Percentiles rank a stretch among this genome's conserved stretches.
These are phyloP conservation scores for Centrapalus pauciflorus DNA, from an alignment of 129 eudicot species.

Conservation along the genomic window DNA sequence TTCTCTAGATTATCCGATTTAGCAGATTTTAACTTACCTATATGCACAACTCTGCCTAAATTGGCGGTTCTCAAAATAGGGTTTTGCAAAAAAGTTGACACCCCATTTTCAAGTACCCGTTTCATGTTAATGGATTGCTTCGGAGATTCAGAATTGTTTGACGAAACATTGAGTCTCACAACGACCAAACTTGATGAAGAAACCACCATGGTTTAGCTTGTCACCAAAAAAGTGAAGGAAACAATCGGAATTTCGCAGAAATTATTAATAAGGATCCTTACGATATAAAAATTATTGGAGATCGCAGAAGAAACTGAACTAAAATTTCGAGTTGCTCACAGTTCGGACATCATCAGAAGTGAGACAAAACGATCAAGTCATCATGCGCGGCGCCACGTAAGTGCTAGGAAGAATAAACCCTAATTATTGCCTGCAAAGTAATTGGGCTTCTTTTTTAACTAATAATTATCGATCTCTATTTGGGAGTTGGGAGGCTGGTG, in stretches of 20 bases:
- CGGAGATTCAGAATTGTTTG: neutral
- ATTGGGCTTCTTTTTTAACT: neutral
- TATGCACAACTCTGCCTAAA: constrained; percentile 9
- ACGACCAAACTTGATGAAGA: constrained; percentile 12
- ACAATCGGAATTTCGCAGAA: neutral
- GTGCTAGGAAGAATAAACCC: constrained; percentile 15
- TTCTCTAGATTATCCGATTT: constrained; percentile 22
- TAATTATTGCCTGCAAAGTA: neutral
- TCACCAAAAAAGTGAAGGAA: neutral
- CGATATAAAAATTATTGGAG: too few relatives aligned
- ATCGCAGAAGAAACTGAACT: neutral
- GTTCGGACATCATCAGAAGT: too few relatives aligned
- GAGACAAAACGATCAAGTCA: constrained; percentile 8
- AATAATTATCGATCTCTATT: too few relatives aligned
- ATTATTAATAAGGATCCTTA: too few relatives aligned
- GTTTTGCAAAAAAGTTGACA: neutral
- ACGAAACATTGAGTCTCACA: constrained; percentile 13
- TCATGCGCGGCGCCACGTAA: neutral
- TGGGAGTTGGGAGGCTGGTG: too few relatives aligned
- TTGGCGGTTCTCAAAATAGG: neutral
- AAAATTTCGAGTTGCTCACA: neutral
- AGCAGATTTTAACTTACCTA: constrained; percentile 9
- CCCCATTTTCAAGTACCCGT: neutral
- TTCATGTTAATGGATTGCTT: constrained; percentile 2
- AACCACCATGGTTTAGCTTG: constrained; percentile 19